These are phyloP conservation scores for Gyromitra esculenta DNA, from an alignment of 2,329 filamentous ascomycete species.

Conservation along the genomic window DNA sequence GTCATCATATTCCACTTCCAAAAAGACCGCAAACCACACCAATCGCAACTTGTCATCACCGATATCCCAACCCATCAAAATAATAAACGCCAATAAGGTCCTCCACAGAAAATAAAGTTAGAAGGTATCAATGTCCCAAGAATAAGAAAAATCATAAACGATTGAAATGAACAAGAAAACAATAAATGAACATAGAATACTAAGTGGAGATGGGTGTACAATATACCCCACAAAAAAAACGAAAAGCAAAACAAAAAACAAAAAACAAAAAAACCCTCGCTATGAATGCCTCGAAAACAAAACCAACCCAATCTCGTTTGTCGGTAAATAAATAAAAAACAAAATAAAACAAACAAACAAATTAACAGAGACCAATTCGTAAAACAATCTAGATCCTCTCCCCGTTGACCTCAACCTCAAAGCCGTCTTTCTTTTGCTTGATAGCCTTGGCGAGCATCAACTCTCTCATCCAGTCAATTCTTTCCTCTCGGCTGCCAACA, in stretches of 20 bases:
- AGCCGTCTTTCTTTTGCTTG: slow-evolving; percentile 84
- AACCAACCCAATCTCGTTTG: slow-evolving; percentile 41
- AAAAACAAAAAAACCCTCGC: slow-evolving; percentile 36
- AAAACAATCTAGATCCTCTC: slow-evolving; percentile 70
- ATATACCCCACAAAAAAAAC: slow-evolving; percentile 20
- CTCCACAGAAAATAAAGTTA: slow-evolving; percentile 43
- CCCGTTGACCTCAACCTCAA: slow-evolving; percentile 82
- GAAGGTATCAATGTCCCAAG: slow-evolving; percentile 41
- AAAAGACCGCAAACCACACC: slow-evolving; percentile 35
- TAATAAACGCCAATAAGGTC: slow-evolving; percentile 48
- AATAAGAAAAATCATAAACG: slow-evolving; percentile 28
- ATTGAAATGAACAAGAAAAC: slow-evolving; percentile 17
- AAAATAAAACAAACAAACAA: slow-evolving; percentile 55
- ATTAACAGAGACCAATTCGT: slow-evolving; percentile 45
- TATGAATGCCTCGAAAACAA: slow-evolving; percentile 47
- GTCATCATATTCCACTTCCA: slow-evolving; percentile 29
- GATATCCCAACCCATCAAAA: slow-evolving; percentile 16
- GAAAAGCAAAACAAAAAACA: slow-evolving; percentile 22
- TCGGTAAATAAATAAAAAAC: slow-evolving; percentile 30
- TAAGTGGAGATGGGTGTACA: slow-evolving; percentile 32
- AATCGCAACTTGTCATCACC: slow-evolving; percentile 38
- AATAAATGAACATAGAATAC: slow-evolving; percentile 23
- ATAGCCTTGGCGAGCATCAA: slow-evolving; percentile 88
- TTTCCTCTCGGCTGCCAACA: slow-evolving; percentile 83
- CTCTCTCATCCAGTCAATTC: slow-evolving; percentile 97